Base-by-base conservation (phyloP, 1,139 yeast species). In the Scheffersomyces titani region DNA sequence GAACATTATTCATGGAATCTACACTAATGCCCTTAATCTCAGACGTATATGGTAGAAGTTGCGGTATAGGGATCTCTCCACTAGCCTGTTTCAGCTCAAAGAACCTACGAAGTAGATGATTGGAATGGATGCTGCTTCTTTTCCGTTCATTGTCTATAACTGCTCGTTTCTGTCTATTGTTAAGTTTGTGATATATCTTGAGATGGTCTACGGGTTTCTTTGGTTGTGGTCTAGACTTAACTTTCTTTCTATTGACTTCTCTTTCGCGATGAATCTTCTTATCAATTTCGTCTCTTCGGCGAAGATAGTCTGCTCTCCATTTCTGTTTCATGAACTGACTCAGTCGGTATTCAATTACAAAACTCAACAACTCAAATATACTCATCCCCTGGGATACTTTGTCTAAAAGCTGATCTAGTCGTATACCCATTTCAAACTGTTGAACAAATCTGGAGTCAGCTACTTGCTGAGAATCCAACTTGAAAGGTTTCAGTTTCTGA, bases 61-160 rank as follows among this genome's bases (percentile, higher is more conserved):
- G 70, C 0, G 83, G 82, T 20, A 72, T 69, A 1, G 81, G 80
- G 1, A 78, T 51, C 51, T 62, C 62, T 13, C 68, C 65, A 0
- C 55, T 50, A 45, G 59, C 56, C 59, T 78, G 82, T 24, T 71
- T 65, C 40, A 60, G 61, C 55, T 73, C 74, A 22, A 80, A 55
- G 61, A 70, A 73, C 18, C 72, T 64, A 18, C 75, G 65, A 9
- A 75, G 62, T 13, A 72, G 59, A 44, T 62, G 63, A 5, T 57
- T 49, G 1, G 72, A 63, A 51, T 63, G 58, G 2, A 57, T 60
- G 7, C 56, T 51, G 45, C 68, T 60, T 44, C 55, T 54, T 6
- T 36, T 51, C 6, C 61, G 49, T 52, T 61, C 57, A 7, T 49
- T 44, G 40, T 58, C 54, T 24, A 65, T 53, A 36, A 60, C 52